Base-by-base conservation (phyloP, 495 filamentous ascomycete genomes). In the Astrothelium subdiscretum region DNA sequence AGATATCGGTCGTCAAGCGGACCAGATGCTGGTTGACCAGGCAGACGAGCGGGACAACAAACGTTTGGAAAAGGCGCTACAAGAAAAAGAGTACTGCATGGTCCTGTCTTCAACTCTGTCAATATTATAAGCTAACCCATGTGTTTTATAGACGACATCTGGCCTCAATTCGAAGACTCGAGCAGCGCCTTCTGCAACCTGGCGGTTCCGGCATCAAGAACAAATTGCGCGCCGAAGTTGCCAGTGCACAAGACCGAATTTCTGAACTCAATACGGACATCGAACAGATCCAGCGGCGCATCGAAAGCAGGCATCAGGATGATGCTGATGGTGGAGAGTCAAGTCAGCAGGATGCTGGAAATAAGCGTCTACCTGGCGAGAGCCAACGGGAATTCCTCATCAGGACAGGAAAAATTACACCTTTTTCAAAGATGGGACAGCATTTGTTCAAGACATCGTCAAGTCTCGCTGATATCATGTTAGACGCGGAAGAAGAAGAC, bases 351-450 rank as follows among this genome's bases (percentile, higher is more conserved):
- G 73, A 72, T 1, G 68, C 68, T 57, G 79, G 78, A 3, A 80
- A 82, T 38, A 78, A 77, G 63, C 83, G 81, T 59, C 72, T 91
- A 63, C 84, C 88, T 18, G 85, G 87, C 66, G 94, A 97, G 75
- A 90, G 81, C 15, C 84, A 88, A 59, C 82, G 92, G 57, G 91
- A 95, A 31, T 97, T 90, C 71, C 81, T 98, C 57, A 92, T 98
- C 35, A 83, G 94, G 5, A 98, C 92, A 0, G 94, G 94, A 59
- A 96, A 97, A 73, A 98, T 98, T 67, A 98, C 94, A 0, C 94
- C 94, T 0, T 97, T 98, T 63, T 87, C 91, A 2, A 85, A 84
- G 59, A 80, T 92, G 66, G 71, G 66, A 35, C 61, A 69, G 26
- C 54, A 66, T 32, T 35, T 68, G 15, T 22, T 66, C 38, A 62